Percentiles rank a stretch among this genome's conserved stretches.
Conservation (phyloP, 2,329 filamentous ascomycete species). For the Pseudofabraea citricarpa region DNA sequence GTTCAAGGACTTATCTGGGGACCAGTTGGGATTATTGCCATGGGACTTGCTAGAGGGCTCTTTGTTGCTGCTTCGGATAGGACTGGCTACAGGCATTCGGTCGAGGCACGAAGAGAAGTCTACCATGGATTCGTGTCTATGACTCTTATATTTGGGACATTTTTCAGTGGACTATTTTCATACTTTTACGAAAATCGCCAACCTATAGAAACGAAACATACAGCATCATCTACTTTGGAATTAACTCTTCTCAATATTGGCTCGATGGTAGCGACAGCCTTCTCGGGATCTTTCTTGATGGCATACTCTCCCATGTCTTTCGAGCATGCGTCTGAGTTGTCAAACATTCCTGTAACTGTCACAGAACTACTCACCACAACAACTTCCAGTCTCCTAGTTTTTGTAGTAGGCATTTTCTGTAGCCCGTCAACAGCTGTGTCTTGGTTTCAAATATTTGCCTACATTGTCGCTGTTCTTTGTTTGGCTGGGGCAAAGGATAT, state of each 20-base stretch:
- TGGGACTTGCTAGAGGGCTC: slow-evolving; percentile 16
- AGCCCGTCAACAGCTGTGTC: slow-evolving; percentile 14
- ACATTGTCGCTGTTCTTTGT: slow-evolving; percentile 7
- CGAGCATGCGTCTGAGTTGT: slow-evolving; percentile 8
- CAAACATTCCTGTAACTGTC: slow-evolving; percentile 5
- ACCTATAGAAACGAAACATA: background rate
- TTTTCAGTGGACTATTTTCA: slow-evolving; percentile 11
- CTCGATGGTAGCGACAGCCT: slow-evolving; percentile 9
- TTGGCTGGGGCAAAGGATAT: slow-evolving; percentile 10
- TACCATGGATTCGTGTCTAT: slow-evolving; percentile 18
- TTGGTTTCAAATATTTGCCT: slow-evolving; percentile 14
- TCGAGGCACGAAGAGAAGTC: slow-evolving; percentile 9
- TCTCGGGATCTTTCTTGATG: slow-evolving; percentile 15
- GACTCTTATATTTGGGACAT: slow-evolving; percentile 16
- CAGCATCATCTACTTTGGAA: slow-evolving; percentile 3
- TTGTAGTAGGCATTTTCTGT: slow-evolving; percentile 11
- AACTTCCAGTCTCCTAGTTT: slow-evolving; percentile 9
- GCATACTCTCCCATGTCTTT: slow-evolving; percentile 18
- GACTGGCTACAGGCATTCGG: slow-evolving; percentile 6
- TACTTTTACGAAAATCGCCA: slow-evolving; percentile 10
- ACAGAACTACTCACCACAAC: slow-evolving; percentile 10
- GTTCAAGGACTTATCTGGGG: slow-evolving; percentile 20
- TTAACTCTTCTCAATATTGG: slow-evolving; percentile 11
- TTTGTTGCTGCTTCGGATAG: slow-evolving; percentile 15
- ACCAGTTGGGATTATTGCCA: slow-evolving; percentile 11